Percentiles rank a stretch among this genome's conserved stretches.
Evolutionary conservation across 1,139 yeast genomes (phyloP).

Genomic region (Magnusiomyces paraingens): DNA sequence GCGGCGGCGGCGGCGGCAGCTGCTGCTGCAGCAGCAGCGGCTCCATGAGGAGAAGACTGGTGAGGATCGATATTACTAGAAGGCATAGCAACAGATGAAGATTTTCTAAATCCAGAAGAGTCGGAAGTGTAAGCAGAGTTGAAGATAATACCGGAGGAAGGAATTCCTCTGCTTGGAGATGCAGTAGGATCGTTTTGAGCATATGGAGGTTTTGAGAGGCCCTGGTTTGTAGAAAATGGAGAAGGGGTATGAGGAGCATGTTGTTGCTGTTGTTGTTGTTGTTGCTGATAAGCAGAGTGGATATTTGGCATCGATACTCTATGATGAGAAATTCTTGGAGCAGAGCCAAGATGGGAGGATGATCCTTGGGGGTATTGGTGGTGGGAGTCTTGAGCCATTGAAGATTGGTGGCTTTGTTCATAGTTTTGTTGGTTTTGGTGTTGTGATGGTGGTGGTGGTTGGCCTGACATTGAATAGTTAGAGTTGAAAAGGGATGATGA

Average conservation of each 20-base stretch:
- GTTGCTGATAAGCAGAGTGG: slow-evolving; percentile 64
- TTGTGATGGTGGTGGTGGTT: neutral
- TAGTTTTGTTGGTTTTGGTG: neutral
- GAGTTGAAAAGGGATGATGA: slow-evolving; percentile 5
- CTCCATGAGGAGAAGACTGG: slow-evolving; percentile 15
- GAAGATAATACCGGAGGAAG: slow-evolving; percentile 22
- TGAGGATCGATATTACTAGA: slow-evolving; percentile 25
- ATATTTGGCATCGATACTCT: slow-evolving; percentile 7
- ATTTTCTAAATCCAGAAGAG: slow-evolving; percentile 28
- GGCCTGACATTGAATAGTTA: slow-evolving; percentile 2
- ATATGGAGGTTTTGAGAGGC: neutral
- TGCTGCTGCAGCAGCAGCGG: slow-evolving; percentile 28
- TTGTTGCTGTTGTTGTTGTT: slow-evolving; percentile 12
- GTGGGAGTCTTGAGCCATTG: slow-evolving; percentile 10
- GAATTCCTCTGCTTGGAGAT: slow-evolving; percentile 5
- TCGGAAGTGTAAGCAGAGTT: slow-evolving; percentile 30
- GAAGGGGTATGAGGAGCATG: slow-evolving; percentile 21
- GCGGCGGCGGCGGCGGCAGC: slow-evolving; percentile 23
- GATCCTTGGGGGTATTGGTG: slow-evolving; percentile 4
- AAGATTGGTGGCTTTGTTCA: slow-evolving; percentile 2
- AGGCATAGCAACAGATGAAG: slow-evolving; percentile 21
- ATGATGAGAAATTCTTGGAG: neutral
- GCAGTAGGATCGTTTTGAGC: slow-evolving; percentile 4
- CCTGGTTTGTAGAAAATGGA: slow-evolving; percentile 6
- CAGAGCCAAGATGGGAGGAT: slow-evolving; percentile 1